Evolutionary conservation across 208 protist species (phyloP).

Genomic region (Trypanosoma conorhini): DNA sequence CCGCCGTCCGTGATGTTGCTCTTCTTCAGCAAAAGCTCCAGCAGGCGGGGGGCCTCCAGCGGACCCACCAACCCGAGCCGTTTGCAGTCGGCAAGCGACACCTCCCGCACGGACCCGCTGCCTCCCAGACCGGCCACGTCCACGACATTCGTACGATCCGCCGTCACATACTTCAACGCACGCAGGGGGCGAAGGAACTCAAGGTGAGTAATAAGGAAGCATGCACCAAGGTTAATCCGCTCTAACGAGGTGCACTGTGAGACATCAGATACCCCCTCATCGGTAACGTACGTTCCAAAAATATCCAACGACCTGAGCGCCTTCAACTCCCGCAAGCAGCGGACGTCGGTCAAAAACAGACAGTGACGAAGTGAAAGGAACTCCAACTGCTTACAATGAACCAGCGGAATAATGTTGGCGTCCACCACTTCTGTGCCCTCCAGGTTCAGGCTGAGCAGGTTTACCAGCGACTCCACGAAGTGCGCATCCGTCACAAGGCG

Average conservation of each 20-base stretch:
- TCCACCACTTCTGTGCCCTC: slow-evolving; percentile 50
- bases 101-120: neutral
- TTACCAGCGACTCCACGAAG: slow-evolving; percentile 28
- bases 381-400: slow-evolving; percentile 30
- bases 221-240: slow-evolving; percentile 24
- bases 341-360: slow-evolving; percentile 37
- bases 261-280: slow-evolving; percentile 25
- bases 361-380: slow-evolving; percentile 56
- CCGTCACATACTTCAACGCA: slow-evolving; percentile 15
- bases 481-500: slow-evolving; percentile 22
- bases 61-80: slow-evolving; percentile 2
- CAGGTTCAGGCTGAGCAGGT: slow-evolving; percentile 49
- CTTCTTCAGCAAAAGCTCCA: slow-evolving; percentile 21
- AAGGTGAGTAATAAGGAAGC: slow-evolving; percentile 26
- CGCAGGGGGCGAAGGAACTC: slow-evolving; percentile 19
- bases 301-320: slow-evolving; percentile 54
- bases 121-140: slow-evolving; percentile 15
- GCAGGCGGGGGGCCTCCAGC: slow-evolving; percentile 7
- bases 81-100: slow-evolving; percentile 28
- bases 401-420: slow-evolving; percentile 30
- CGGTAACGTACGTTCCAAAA: slow-evolving; percentile 34
- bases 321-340: slow-evolving; percentile 28
- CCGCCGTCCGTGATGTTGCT: slow-evolving; percentile 23
- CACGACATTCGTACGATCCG: slow-evolving; percentile 26
- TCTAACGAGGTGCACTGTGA: slow-evolving; percentile 28